Conservation (phyloP, 441 rosid species). For the Eruca vesicaria region DNA sequence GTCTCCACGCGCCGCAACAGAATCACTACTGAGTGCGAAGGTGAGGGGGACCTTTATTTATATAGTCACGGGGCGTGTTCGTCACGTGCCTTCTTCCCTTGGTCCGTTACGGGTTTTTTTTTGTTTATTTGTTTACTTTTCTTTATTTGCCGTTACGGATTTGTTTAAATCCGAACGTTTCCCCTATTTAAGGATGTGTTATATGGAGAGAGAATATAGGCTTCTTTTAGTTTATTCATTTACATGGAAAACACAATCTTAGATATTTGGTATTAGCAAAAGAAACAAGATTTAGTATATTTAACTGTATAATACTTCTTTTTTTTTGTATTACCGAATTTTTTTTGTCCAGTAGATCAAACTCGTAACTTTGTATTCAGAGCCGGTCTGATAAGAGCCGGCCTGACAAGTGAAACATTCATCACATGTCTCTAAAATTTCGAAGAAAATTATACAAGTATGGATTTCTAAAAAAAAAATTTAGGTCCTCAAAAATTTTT, state of each 20-base stretch:
- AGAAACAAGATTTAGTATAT: neutral
- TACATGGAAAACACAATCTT: neutral
- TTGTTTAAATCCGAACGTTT: neutral
- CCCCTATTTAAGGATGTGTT: neutral
- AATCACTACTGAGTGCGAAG: neutral
- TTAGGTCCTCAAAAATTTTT: too few species aligned
- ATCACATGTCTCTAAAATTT: too few species aligned
- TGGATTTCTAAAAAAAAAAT: too few species aligned
- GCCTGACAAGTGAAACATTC: too few species aligned
- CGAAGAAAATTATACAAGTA: too few species aligned
- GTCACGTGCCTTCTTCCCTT: conserved; percentile 26
- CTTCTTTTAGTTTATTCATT: neutral
- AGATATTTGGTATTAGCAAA: neutral
- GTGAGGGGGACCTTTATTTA: conserved; percentile 5
- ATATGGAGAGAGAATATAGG: neutral
- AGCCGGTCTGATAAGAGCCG: too few species aligned
- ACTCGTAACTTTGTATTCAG: too few species aligned
- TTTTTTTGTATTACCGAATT: too few species aligned
- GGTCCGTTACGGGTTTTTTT: neutral
- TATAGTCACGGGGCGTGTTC: neutral
- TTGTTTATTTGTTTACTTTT: neutral
- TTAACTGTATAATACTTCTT: neutral
- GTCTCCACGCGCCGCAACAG: conserved; percentile 21
- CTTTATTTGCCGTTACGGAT: conserved; percentile 1
- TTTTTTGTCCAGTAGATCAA: too few species aligned